Base-by-base conservation (phyloP, 768 basidiomycete genomes). In the Pulveroboletus frians region DNA sequence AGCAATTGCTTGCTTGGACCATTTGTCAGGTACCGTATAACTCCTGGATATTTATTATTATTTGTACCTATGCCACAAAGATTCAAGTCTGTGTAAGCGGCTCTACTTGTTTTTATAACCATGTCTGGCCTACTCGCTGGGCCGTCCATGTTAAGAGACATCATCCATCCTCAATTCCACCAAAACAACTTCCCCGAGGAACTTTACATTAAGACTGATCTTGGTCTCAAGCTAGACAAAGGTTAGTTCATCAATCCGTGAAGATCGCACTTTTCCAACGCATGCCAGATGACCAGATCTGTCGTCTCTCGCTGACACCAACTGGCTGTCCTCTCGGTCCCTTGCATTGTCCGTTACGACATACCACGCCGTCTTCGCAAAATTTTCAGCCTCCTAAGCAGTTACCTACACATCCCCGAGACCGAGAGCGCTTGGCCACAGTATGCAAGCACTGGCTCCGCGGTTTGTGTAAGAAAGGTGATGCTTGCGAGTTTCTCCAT, bases 361-460 rank as follows among this genome's bases (percentile, higher is more conserved):
- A 99, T 66, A 97, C 95, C 2, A 73, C 78, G 0, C 94, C 96
- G 2, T 92, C 93, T 18, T 69, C 80, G 3, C 79, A 81, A 51
- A 98, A 99, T 66, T 98, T 97, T 58, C 86, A 90, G 62, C 88
- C 91, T 1, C 84, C 90, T 9, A 85, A 87, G 49, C 83, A 87
- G 47, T 70, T 84, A 3, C 91, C 93, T 1, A 81, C 79, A 1
- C 89, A 94, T 61, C 90, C 88, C 14, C 80, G 87, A 39, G 86
- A 92, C 61, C 73, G 88, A 55, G 89, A 91, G 57, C 79, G 88
- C 37, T 75, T 92, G 37, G 81, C 87, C 18, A 96, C 95, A 3
- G 94, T 99, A 15, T 99, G 96, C 73, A 98, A 98, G 71, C 96
- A 98, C 71, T 98, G 95, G 88, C 80, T 99, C 37, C 82, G 96